Conservation (phyloP, 352 stramenopile genomes). For the Globisporangium heterothallicum region DNA sequence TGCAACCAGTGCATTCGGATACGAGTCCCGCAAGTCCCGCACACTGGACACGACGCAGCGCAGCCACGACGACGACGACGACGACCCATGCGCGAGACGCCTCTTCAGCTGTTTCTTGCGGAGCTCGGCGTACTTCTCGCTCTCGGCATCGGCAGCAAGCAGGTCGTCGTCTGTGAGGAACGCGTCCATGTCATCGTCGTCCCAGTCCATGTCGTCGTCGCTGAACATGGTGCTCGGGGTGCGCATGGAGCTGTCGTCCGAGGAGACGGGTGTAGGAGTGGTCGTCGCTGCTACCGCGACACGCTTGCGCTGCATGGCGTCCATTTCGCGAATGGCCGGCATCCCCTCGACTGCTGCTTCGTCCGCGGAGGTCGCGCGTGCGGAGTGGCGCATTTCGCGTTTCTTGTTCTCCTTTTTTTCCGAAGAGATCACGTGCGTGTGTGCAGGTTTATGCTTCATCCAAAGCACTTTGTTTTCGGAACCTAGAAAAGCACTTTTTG, state of each 20-base stretch:
- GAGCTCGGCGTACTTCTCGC: conserved; percentile 7
- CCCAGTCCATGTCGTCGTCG: conserved; percentile 2
- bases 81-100: not conserved
- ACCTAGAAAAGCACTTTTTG: not conserved
- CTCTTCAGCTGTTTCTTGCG: conserved; percentile 7
- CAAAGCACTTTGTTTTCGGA: not conserved
- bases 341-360: not conserved
- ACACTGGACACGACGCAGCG: not conserved
- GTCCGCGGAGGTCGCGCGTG: not conserved
- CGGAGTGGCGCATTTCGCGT: not conserved
- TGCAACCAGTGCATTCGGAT: conserved; percentile 5
- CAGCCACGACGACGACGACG: not conserved
- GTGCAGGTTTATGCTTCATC: not conserved
- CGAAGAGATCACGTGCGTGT: not conserved
- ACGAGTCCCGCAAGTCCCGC: not conserved
- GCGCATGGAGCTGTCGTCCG: conserved; percentile 4
- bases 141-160: conserved; percentile 5
- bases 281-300: not conserved
- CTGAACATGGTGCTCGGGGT: conserved; percentile 8
- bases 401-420: not conserved
- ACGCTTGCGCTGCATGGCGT: conserved; percentile 15
- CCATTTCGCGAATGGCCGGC: not conserved
- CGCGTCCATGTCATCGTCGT: conserved; percentile 11
- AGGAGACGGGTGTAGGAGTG: not conserved
- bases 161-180: conserved; percentile 12